phyloP scores from a whole-genome alignment of 768 basidiomycete genomes.

The Rhodosporidiobolus sp. region DNA sequence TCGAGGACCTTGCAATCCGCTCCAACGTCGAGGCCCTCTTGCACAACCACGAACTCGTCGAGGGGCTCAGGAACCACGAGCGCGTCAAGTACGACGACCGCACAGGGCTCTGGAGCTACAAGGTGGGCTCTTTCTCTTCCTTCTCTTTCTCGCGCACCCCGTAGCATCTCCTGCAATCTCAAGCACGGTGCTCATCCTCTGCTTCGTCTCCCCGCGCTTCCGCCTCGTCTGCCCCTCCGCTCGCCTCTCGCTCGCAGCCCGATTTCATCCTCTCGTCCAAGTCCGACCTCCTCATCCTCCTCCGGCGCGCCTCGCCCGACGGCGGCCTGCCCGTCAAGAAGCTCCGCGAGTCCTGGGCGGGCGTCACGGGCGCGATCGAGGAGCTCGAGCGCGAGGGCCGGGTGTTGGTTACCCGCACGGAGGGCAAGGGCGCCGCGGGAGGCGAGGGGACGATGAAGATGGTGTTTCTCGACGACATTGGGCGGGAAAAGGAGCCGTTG shows the following conservation, averaged over 20 bases:
- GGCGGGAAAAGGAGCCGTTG: constrained; percentile 49
- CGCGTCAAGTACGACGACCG: constrained; percentile 74
- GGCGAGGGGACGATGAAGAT: constrained; percentile 44
- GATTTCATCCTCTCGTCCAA: constrained; percentile 83
- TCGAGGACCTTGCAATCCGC: constrained; percentile 80
- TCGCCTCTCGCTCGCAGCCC: constrained; percentile 56
- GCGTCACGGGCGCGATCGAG: constrained; percentile 75
- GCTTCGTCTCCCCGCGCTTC: neutral
- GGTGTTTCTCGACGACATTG: constrained; percentile 43
- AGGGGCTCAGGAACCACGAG: constrained; percentile 79
- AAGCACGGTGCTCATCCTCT: neutral
- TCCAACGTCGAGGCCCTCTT: constrained; percentile 70
- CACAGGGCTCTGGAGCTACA: constrained; percentile 81
- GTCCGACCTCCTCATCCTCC: constrained; percentile 74
- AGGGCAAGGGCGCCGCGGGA: constrained; percentile 51
- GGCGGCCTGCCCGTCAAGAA: constrained; percentile 78
- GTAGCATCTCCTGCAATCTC: neutral
- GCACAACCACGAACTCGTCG: constrained; percentile 65
- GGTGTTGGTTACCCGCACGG: constrained; percentile 33
- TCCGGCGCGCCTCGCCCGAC: constrained; percentile 76
- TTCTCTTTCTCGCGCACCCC: constrained; percentile 6
- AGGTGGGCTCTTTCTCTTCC: constrained; percentile 60
- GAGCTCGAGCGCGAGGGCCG: constrained; percentile 55
- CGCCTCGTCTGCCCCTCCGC: neutral
- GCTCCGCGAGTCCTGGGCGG: constrained; percentile 87